Conservation (phyloP, 1,139 yeast species). For the Candida sp. region DNA sequence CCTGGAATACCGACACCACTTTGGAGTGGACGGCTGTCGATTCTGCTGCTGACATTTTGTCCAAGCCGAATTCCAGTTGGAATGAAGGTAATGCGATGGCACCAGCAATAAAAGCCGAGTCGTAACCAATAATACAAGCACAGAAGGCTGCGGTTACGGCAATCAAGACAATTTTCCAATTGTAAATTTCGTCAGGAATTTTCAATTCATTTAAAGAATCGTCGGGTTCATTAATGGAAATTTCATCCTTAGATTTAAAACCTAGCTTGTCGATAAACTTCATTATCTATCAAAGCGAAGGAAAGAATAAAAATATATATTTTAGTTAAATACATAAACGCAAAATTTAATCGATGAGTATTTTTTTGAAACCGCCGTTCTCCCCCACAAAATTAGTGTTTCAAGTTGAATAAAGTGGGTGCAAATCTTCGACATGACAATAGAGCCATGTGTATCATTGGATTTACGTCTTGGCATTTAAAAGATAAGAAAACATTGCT, state of each 20-base stretch:
- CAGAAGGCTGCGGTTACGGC: slow-evolving; percentile 27
- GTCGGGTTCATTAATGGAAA: not conserved
- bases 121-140: slow-evolving; percentile 32
- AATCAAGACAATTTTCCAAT: slow-evolving; percentile 15
- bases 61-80: slow-evolving; percentile 22
- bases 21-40: slow-evolving; percentile 18
- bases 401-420: too few species aligned
- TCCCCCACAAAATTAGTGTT: too few species aligned
- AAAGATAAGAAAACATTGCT: too few species aligned
- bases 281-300: too few species aligned
- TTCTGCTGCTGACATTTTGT: slow-evolving; percentile 12
- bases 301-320: too few species aligned
- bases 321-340: too few species aligned
- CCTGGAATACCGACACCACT: slow-evolving; percentile 33
- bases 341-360: too few species aligned
- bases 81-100: slow-evolving; percentile 26
- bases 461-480: too few species aligned
- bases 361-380: too few species aligned
- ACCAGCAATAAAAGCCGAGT: slow-evolving; percentile 33
- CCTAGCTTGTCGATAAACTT: not conserved
- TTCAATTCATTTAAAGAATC: not conserved
- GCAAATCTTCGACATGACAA: too few species aligned
- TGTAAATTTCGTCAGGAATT: slow-evolving; percentile 21
- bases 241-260: not conserved
- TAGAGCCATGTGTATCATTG: too few species aligned